Evolutionary conservation across 1,284 basidiomycete genomes (phyloP), one percentile per base, ranked within the genome.

Genomic region (Fomitopsis betulina): DNA sequence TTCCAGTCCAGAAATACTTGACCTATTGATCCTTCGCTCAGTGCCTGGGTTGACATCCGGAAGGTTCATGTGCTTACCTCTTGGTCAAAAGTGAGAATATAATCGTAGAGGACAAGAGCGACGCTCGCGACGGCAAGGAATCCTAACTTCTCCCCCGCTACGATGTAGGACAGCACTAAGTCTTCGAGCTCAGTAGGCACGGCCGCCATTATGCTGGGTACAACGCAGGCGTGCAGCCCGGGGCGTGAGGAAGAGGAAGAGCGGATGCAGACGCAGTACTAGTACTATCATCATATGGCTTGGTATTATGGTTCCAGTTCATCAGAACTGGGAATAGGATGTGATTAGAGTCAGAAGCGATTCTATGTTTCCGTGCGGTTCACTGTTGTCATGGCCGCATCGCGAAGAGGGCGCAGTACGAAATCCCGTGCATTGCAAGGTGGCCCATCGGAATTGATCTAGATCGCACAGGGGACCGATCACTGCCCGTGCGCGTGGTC

Each of bases 1-100:
- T 30, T 3, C 68, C 67, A 2, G 58, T 58, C 70, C 70, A 71
- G 59, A 69, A 71, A 55, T 65, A 68, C 27, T 64, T 53, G 32
- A 70, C 53, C 70, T 71, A 32, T n/a, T n/a, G n/a, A 13, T 45
- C 12, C 5, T 0, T 33, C 19, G 21, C 17, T 43, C 37, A 60
- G 12, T 19, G n/a, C 47, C n/a, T 15, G 12, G 35, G 33, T 19
- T n/a, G 9, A 27, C 5, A 21, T 13, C 30, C 35, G 49, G 25
- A 37, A 40, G 5, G 6, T 25, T n/a, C 15, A 15, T 33, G 7
- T 30, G 59, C 63, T 53, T 57, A 70, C 69, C 65, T 70, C 69
- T 25, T 68, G 54, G 27, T 60, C 59, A 21, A 68, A 62, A 7
- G 68, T 70, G 47, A 69, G 21, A 30, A 58, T 23, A 39, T 63